A percentile compares a stretch with the other conserved stretches of the same genome.
These are phyloP conservation scores for Nitzschia sp. DNA, from an alignment of 108 stramenopile species.

Conservation along the genomic window DNA sequence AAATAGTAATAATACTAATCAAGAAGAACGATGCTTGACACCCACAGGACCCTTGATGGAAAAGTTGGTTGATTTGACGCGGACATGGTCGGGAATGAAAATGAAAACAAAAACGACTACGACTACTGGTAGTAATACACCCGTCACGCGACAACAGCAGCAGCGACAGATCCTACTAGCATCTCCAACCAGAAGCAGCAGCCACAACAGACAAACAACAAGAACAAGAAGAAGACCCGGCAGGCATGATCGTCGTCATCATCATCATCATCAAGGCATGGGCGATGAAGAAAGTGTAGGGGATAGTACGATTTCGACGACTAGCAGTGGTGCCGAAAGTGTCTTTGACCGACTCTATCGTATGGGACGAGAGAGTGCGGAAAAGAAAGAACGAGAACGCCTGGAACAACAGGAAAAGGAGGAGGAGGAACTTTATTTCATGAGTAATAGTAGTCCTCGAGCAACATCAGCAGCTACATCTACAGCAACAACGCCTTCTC, in stretches of 20 bases:
- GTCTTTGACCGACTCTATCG: conserved; percentile 36
- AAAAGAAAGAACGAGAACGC: background rate
- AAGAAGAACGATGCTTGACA: background rate
- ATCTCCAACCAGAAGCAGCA: background rate
- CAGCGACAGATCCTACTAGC: background rate
- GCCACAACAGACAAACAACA: background rate
- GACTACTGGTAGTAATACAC: background rate
- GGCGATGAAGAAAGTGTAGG: conserved; percentile 15
- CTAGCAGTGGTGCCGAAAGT: conserved; percentile 20
- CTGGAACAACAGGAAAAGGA: background rate
- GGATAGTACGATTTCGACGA: conserved; percentile 24
- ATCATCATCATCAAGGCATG: background rate
- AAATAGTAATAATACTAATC: no score
- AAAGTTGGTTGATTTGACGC: background rate
- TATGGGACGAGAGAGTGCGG: conserved; percentile 8
- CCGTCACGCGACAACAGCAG: background rate
- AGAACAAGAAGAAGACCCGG: background rate
- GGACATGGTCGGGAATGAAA: background rate
- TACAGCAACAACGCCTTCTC: background rate
- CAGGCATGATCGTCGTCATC: background rate
- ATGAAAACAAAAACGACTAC: background rate
- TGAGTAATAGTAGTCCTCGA: background rate
- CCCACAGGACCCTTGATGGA: background rate
- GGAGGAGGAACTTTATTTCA: background rate
- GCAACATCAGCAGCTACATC: background rate